phyloP scores from a whole-genome alignment of 2,329 filamentous ascomycete genomes.

The Hypoxylon sp. region DNA sequence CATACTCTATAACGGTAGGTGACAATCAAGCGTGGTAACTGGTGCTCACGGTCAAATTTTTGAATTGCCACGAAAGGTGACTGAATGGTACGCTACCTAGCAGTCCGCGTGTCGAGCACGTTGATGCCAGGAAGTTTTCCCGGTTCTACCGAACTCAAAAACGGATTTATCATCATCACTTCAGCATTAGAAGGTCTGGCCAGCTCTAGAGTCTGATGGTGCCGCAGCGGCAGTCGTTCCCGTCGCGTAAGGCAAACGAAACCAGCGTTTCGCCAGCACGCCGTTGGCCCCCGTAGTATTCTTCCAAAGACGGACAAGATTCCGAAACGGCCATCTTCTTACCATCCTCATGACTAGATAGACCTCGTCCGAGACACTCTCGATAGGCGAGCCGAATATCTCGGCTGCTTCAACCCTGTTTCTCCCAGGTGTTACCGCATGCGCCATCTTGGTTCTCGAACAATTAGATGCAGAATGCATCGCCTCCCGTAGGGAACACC shows the following conservation, averaged over 20 bases:
- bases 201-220: slow-evolving; percentile 34
- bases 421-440: slow-evolving; percentile 40
- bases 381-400: slow-evolving; percentile 33
- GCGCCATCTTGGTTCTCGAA: slow-evolving; percentile 39
- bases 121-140: slow-evolving; percentile 45
- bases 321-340: slow-evolving; percentile 30
- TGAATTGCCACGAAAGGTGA: slow-evolving; percentile 10
- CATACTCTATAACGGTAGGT: slow-evolving; percentile 13
- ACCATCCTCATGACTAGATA: slow-evolving; percentile 19
- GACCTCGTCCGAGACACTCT: slow-evolving; percentile 37
- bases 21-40: slow-evolving; percentile 20
- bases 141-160: slow-evolving; percentile 25
- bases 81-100: slow-evolving; percentile 45
- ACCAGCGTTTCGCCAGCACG: slow-evolving; percentile 38
- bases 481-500: slow-evolving; percentile 4
- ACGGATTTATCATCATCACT: slow-evolving; percentile 52
- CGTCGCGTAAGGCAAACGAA: slow-evolving; percentile 27
- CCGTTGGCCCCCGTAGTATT: slow-evolving; percentile 15
- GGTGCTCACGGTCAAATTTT: slow-evolving; percentile 26
- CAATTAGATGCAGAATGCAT: slow-evolving; percentile 23
- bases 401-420: slow-evolving; percentile 40
- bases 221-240: slow-evolving; percentile 32
- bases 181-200: slow-evolving; percentile 45
- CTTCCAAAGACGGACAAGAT: slow-evolving; percentile 26
- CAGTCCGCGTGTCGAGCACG: slow-evolving; percentile 46